These are phyloP conservation scores for Trichoderma arundinaceum DNA, from an alignment of 2,329 filamentous ascomycete species.

Conservation along the genomic window DNA sequence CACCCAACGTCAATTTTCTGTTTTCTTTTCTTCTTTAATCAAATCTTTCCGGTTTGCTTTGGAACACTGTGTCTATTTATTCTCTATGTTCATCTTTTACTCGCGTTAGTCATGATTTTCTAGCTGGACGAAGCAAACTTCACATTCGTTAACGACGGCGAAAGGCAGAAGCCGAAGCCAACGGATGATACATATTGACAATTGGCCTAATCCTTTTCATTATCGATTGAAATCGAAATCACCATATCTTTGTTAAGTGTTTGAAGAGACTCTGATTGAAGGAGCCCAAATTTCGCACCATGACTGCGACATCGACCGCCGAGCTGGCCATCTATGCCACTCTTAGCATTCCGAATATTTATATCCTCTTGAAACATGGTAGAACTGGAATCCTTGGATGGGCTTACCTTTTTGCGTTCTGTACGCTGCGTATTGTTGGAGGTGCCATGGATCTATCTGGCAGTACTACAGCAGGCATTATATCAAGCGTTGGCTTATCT, in stretches of 20 bases:
- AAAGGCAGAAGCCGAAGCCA: not conserved
- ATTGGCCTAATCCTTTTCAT: not conserved
- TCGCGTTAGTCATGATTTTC: not conserved
- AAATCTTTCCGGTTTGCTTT: not conserved
- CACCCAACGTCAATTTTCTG: not conserved
- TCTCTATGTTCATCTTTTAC: not conserved
- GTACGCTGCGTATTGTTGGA: no score
- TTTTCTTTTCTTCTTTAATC: not conserved
- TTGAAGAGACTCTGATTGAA: not conserved
- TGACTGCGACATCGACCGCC: slow-evolving; percentile 37
- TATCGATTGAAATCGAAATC: not conserved
- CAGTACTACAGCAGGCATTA: no score
- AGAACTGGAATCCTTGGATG: no score
- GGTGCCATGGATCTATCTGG: no score
- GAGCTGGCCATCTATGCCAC: slow-evolving; percentile 24
- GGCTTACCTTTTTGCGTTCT: no score
- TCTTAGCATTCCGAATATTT: no score
- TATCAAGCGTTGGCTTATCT: no score
- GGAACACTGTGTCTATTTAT: not conserved
- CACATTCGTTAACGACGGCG: not conserved
- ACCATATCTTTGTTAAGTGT: not conserved
- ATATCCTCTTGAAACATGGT: no score
- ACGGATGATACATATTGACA: not conserved
- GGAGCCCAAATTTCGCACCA: slow-evolving; percentile 1
- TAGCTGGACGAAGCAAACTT: not conserved